Percentiles rank a stretch among this genome's conserved stretches.
Evolutionary conservation across 768 basidiomycete species (phyloP).

Genomic region (Clitopilus hobsonii): DNA sequence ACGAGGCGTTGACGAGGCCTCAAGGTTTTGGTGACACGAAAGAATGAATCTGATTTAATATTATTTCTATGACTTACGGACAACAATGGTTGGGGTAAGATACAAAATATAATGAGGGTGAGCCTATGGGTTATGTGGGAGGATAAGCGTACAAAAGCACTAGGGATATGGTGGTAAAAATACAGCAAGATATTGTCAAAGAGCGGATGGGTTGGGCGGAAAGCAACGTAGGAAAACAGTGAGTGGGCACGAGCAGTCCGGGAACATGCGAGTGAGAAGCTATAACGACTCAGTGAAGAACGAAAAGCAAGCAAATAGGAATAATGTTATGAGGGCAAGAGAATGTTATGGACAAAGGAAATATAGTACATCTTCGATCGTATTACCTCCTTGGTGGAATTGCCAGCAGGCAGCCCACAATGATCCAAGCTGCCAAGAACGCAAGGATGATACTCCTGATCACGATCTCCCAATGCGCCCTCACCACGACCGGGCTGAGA

Average conservation of each 20-base stretch:
- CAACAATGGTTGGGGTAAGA: neutral
- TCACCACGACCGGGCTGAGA: slow-evolving; percentile 61
- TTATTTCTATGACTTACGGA: neutral
- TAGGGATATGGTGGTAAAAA: neutral
- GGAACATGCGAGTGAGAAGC: neutral
- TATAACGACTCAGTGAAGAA: neutral
- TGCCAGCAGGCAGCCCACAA: slow-evolving; percentile 38
- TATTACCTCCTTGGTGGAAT: slow-evolving; percentile 24
- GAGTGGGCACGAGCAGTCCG: too few species aligned
- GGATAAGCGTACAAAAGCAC: neutral
- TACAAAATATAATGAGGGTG: neutral
- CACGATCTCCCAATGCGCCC: slow-evolving; percentile 87
- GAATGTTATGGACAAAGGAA: too few species aligned
- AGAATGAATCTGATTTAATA: too few species aligned
- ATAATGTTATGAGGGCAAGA: neutral
- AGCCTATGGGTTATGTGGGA: neutral
- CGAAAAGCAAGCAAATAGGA: neutral
- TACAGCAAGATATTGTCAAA: neutral
- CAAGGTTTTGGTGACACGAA: too few species aligned
- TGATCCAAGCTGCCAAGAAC: slow-evolving; percentile 35
- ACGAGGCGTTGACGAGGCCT: too few species aligned
- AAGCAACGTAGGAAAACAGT: neutral
- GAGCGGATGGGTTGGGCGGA: neutral
- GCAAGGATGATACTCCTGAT: slow-evolving; percentile 51
- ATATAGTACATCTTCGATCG: too few species aligned